Percentiles rank a stretch among this genome's conserved stretches.
phyloP scores from a whole-genome alignment of 2,329 filamentous ascomycete species.

The Pseudophaeomoniella oleicola region DNA sequence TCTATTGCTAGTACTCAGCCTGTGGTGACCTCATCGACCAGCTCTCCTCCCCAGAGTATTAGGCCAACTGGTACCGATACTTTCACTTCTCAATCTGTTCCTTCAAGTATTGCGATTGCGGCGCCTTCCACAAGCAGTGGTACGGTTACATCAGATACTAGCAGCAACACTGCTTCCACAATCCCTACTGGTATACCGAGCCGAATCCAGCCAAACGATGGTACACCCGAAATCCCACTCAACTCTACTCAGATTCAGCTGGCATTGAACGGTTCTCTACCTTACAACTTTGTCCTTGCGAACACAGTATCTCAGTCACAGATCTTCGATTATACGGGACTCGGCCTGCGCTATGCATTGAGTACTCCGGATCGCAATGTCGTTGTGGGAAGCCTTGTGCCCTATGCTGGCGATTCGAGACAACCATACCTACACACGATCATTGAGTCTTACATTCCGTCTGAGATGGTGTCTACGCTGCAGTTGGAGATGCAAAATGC shows the following conservation, averaged over 20 bases:
- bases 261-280: slow-evolving; percentile 66
- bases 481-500: slow-evolving; percentile 56
- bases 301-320: slow-evolving; percentile 63
- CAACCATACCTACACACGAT: slow-evolving; percentile 72
- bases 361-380: slow-evolving; percentile 16
- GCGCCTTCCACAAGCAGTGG: slow-evolving; percentile 12
- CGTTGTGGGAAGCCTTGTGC: slow-evolving; percentile 14
- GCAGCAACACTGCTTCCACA: slow-evolving; percentile 15
- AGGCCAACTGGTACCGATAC: slow-evolving; percentile 30
- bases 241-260: slow-evolving; percentile 66
- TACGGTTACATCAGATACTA: slow-evolving; percentile 19
- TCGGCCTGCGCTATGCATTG: slow-evolving; percentile 54
- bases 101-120: slow-evolving; percentile 16
- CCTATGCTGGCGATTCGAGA: slow-evolving; percentile 35
- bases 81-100: slow-evolving; percentile 21
- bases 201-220: slow-evolving; percentile 54
- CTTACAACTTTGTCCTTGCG: slow-evolving; percentile 68
- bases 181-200: slow-evolving; percentile 43
- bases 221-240: slow-evolving; percentile 39
- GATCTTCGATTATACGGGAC: slow-evolving; percentile 66
- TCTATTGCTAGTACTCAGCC: neutral
- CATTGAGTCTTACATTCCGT: slow-evolving; percentile 62
- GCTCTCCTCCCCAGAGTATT: slow-evolving; percentile 24
- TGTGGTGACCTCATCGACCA: slow-evolving; percentile 7
- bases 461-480: slow-evolving; percentile 52